phyloP scores from a whole-genome alignment of 1,284 basidiomycete genomes.

The Ganoderma lingzhi region DNA sequence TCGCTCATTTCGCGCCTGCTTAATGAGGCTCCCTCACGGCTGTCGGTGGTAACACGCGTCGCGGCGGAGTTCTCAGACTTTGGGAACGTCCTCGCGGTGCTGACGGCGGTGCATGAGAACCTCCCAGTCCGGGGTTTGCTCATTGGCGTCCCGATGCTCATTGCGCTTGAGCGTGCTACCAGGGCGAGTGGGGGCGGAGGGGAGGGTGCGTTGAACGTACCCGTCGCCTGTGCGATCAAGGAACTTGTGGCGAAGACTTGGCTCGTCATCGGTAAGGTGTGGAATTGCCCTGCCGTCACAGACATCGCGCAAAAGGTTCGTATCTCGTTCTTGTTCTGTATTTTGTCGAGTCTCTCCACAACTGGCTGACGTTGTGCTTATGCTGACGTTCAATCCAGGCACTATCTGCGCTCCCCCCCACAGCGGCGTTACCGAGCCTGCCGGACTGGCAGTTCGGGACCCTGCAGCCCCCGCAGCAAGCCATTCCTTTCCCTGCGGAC shows the following conservation, averaged over 20 bases:
- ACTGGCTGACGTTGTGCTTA: background rate
- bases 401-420: conserved; percentile 27
- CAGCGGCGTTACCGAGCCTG: conserved; percentile 30
- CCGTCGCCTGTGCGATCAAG: conserved; percentile 65
- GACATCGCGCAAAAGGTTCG: conserved; percentile 66
- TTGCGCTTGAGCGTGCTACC: conserved; percentile 74
- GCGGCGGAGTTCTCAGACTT: conserved; percentile 80
- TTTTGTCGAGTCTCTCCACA: background rate
- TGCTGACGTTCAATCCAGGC: conserved; percentile 17
- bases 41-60: conserved; percentile 58
- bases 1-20: conserved; percentile 62
- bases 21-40: conserved; percentile 49
- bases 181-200: conserved; percentile 45
- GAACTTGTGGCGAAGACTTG: conserved; percentile 74
- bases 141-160: conserved; percentile 86
- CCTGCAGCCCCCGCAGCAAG: conserved; percentile 46
- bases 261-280: conserved; percentile 74
- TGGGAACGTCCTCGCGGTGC: conserved; percentile 73
- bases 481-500: conserved; percentile 44
- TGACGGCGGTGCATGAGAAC: conserved; percentile 73
- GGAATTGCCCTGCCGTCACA: conserved; percentile 68
- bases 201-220: conserved; percentile 45
- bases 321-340: conserved; percentile 1
- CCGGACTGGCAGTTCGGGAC: conserved; percentile 42
- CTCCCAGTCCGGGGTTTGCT: conserved; percentile 79